These are phyloP conservation scores for Sicyos edulis DNA, from an alignment of 306 rosid species.

Conservation along the genomic window DNA sequence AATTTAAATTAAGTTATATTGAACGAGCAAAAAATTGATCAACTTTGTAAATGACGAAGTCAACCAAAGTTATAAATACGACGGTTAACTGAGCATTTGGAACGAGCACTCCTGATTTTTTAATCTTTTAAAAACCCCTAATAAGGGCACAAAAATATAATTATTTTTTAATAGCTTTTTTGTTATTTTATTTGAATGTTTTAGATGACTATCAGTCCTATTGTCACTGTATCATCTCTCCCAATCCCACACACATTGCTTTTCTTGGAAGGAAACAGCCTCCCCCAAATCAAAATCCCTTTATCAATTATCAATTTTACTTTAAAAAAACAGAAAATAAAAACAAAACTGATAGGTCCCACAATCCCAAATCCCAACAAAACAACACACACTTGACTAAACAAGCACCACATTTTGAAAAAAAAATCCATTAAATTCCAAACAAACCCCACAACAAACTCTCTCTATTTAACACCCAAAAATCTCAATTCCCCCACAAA, in stretches of 20 bases:
- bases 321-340: background rate
- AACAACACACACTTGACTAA: background rate
- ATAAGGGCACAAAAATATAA: no score
- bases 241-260: background rate
- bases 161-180: no score
- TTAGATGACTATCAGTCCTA: no score
- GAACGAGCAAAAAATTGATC: no score
- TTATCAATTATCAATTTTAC: background rate
- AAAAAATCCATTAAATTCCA: background rate
- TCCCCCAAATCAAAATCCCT: conserved; percentile 10
- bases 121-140: no score
- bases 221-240: no score
- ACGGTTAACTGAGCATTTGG: no score
- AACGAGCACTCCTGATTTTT: no score
- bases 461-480: background rate
- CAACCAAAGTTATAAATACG: no score
- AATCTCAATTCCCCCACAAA: background rate
- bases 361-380: background rate
- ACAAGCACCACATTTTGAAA: background rate
- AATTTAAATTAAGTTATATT: no score
- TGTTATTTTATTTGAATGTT: no score
- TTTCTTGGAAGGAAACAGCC: background rate
- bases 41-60: no score
- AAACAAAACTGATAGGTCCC: background rate
- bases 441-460: background rate